Conservation (phyloP, 2,329 filamentous ascomycete species). For the Colletotrichum chlorophyti region DNA sequence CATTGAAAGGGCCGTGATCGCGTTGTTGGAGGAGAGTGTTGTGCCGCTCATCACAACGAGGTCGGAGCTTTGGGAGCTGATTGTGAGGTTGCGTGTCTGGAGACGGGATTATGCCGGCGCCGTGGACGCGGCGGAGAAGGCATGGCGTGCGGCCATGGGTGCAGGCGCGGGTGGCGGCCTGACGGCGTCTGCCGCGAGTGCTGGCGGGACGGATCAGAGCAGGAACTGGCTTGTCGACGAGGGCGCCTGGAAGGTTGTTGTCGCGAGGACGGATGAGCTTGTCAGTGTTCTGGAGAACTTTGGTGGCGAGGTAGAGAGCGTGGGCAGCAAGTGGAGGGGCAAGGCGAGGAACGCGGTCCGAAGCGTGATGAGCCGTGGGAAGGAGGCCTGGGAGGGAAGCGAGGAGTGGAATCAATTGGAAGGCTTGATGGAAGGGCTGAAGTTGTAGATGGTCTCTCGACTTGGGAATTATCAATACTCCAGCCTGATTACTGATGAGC, state of each 20-base stretch:
- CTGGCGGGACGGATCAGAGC: constrained; percentile 25
- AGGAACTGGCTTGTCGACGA: constrained; percentile 62
- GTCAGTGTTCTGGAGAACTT: constrained; percentile 86
- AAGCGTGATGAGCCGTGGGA: constrained; percentile 82
- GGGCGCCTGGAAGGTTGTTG: constrained; percentile 74
- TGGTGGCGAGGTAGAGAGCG: constrained; percentile 67
- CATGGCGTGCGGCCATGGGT: constrained; percentile 74
- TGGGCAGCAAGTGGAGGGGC: constrained; percentile 84
- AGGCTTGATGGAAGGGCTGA: constrained; percentile 62
- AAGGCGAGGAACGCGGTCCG: constrained; percentile 87
- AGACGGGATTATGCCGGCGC: constrained; percentile 73
- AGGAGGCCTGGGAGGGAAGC: constrained; percentile 82
- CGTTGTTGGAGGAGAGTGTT: constrained; percentile 76
- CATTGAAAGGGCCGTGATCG: constrained; percentile 67
- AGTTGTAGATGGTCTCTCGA: constrained; percentile 34
- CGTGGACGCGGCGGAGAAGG: constrained; percentile 85
- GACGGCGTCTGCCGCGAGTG: constrained; percentile 9
- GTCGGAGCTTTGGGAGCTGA: constrained; percentile 77
- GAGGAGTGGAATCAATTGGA: constrained; percentile 70
- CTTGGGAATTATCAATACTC: too few relatives aligned
- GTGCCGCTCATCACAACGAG: constrained; percentile 85
- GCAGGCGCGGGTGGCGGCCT: constrained; percentile 15
- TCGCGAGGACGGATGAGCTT: constrained; percentile 80
- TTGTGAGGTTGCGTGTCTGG: constrained; percentile 77
- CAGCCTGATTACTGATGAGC: too few relatives aligned